Base-by-base conservation (phyloP, 192 early-diverging fungal genomes). In the Podila epicladia region DNA sequence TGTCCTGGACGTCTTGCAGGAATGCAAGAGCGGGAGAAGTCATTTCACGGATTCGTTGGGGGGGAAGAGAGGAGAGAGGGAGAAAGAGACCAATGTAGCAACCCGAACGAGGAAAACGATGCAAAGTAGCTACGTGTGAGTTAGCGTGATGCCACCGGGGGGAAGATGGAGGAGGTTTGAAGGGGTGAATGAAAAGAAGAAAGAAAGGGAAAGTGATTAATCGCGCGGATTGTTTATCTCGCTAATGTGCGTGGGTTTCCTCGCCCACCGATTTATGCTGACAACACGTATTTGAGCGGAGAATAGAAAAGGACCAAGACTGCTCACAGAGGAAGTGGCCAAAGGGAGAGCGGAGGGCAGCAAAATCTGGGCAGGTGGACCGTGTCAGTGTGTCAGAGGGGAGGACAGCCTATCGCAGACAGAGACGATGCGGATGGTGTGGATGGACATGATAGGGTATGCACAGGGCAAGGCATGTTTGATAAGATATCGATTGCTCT, bases 1-100 rank as follows among this genome's bases (percentile, higher is more conserved):
- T 49, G 37, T 61, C 28, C 17, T 72, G 76, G 51, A 68, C 65
- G 51, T 69, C 51, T 22, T 72, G 65, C 33, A 79, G 26, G 48
- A 72, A 58, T 26, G 65, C 48, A 5, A 37, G 35, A 37, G 71
- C 65, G 22, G 53, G 33, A 24, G 28, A 13, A 9, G 33, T 63
- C 62, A 33, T 38, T 63, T 60, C 5, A 61, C 31, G 28, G 22
- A 19, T 32, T 20, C 2, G 9, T 31, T 31, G 17, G 17, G 59
- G 13, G 24, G 19, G n/a, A 9, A 13, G 26, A 38, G 35, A n/a
- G 29, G 33, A 62, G 20, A 22, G 33, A 63, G 13, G 3, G 31
- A 26, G 17, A 17, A 61, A 11, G 41, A 45, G 41, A 45, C 41
- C 41, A 45, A 45, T 45, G 41, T 15, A 45, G 15, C 41, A 15